Percentiles rank a stretch among this genome's conserved stretches.
Evolutionary conservation across 257 asterid species (phyloP).

Genomic region (Ilex aquifolium): DNA sequence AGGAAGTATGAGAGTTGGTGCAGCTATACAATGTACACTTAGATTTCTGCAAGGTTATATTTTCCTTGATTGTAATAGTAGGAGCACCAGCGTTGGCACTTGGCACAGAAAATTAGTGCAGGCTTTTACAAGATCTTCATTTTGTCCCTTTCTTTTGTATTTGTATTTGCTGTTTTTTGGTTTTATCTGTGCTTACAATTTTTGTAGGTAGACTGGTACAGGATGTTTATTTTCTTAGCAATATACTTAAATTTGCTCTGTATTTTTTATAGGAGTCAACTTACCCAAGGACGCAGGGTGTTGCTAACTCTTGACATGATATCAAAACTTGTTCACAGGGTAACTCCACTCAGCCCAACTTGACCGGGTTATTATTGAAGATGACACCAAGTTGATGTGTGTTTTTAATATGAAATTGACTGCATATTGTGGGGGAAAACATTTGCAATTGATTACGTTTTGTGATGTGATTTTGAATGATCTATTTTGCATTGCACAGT

Average conservation of each 20-base stretch:
- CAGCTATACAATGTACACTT: no score
- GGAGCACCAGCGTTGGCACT: no score
- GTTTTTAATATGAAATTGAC: neutral
- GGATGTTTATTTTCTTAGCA: neutral
- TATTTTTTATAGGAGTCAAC: conserved; percentile 63
- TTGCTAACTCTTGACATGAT: conserved; percentile 82
- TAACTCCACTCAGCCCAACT: conserved; percentile 27
- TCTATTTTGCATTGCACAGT: neutral
- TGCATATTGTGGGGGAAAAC: neutral
- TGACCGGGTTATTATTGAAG: conserved; percentile 6
- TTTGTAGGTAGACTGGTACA: neutral
- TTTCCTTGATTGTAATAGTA: no score
- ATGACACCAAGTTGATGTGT: neutral
- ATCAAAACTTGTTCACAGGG: conserved; percentile 70
- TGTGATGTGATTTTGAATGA: neutral
- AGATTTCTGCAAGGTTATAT: no score
- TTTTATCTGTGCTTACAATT: neutral
- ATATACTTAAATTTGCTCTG: conserved; percentile 15
- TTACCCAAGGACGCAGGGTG: conserved; percentile 95
- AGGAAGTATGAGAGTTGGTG: no score
- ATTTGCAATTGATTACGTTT: neutral
- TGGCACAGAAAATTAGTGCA: no score
- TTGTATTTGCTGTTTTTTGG: no score
- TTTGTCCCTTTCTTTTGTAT: no score
- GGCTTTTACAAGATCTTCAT: no score